A percentile compares a stretch with the other conserved stretches of the same genome.
Conservation (phyloP, 1,284 basidiomycete genomes). For the Trichosporon asahii region DNA sequence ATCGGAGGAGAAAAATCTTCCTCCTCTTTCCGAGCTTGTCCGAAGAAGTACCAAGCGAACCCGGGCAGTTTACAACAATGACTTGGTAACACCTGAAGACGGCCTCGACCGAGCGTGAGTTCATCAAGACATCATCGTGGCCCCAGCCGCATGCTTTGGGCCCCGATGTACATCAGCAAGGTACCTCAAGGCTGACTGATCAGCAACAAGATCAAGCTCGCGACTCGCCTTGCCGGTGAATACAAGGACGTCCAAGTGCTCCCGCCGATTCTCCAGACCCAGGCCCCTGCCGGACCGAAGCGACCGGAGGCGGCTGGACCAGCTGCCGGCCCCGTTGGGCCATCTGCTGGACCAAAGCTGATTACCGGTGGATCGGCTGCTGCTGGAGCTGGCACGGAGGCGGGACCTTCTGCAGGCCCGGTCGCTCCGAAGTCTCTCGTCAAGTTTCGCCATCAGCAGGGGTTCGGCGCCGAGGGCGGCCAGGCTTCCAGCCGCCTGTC, state of each 20-base stretch:
- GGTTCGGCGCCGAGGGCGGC: slow-evolving; percentile 50
- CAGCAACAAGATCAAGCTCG: slow-evolving; percentile 54
- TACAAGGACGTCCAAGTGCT: slow-evolving; percentile 82
- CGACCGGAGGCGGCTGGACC: slow-evolving; percentile 56
- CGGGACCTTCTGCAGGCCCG: background rate
- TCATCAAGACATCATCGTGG: background rate
- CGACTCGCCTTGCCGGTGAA: slow-evolving; percentile 73
- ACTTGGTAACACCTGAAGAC: slow-evolving; percentile 35
- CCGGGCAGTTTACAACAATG: slow-evolving; percentile 49
- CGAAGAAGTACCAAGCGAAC: slow-evolving; percentile 52
- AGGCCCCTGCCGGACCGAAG: slow-evolving; percentile 69
- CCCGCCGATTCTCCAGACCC: slow-evolving; percentile 72
- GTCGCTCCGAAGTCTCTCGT: slow-evolving; percentile 40
- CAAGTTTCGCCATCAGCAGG: slow-evolving; percentile 52
- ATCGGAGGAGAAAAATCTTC: slow-evolving; percentile 27
- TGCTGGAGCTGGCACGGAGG: background rate
- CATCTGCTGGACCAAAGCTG: slow-evolving; percentile 19
- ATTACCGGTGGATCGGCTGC: slow-evolving; percentile 10
- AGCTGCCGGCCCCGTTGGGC: slow-evolving; percentile 63
- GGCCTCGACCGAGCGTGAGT: slow-evolving; percentile 49
- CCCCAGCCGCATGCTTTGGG: too few species aligned
- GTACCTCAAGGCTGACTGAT: slow-evolving; percentile 2
- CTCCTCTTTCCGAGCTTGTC: slow-evolving; percentile 50
- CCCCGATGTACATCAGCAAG: too few species aligned
- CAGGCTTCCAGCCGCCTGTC: slow-evolving; percentile 62